Evolutionary conservation across 768 basidiomycete genomes (phyloP).

Genomic region (Trametes cinnabarina): DNA sequence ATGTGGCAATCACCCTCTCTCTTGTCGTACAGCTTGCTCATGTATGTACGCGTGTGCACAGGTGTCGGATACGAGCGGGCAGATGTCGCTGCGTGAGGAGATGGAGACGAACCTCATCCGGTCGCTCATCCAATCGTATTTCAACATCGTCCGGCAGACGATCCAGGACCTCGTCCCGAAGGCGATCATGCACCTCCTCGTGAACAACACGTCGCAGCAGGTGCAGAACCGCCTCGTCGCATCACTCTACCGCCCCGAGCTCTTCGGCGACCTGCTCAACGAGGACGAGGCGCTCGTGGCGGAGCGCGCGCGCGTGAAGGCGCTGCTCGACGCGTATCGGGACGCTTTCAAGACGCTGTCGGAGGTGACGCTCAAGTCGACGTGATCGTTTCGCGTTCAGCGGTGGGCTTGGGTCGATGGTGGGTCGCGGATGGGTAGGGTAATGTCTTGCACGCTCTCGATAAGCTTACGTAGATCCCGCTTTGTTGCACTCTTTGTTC

Average conservation of each 20-base stretch:
- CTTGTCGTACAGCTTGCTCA: neutral
- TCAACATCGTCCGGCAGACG: constrained; percentile 91
- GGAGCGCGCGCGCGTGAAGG: constrained; percentile 91
- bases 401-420: too few relatives aligned
- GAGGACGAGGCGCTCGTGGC: constrained; percentile 96
- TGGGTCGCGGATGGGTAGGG: neutral
- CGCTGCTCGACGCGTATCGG: constrained; percentile 92
- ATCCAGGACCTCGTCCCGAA: constrained; percentile 98
- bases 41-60: constrained; percentile 11
- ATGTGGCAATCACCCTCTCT: constrained; percentile 36
- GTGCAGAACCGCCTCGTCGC: constrained; percentile 97
- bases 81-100: constrained; percentile 81
- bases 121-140: constrained; percentile 93
- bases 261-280: constrained; percentile 87
- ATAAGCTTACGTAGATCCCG: constrained; percentile 5
- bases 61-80: constrained; percentile 59
- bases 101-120: constrained; percentile 96
- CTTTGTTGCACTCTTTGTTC: constrained; percentile 8
- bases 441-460: constrained; percentile 7
- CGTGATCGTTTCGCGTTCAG: constrained; percentile 26
- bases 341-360: constrained; percentile 87
- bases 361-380: constrained; percentile 74
- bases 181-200: constrained; percentile 97
- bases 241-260: constrained; percentile 88
- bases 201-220: constrained; percentile 94